Base-by-base conservation (phyloP, 1,284 basidiomycete genomes). In the Fomitiporia mediterranea region DNA sequence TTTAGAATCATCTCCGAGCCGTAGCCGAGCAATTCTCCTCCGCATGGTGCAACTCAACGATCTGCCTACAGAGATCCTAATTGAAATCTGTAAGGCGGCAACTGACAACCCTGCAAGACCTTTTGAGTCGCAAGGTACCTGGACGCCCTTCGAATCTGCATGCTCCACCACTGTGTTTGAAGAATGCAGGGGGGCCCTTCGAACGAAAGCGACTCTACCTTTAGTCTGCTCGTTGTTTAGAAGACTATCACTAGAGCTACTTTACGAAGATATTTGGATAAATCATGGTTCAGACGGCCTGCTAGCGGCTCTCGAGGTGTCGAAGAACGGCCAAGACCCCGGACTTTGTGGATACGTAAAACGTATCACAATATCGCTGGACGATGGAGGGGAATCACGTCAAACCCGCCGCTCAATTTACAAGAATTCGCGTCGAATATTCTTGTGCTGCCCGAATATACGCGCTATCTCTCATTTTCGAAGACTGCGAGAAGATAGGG, bases 211-310 rank as follows among this genome's bases (percentile, higher is more conserved):
- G 5, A 5, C 54, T 15, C 30, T 50, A 15, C 35, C 42, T 35
- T 21, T 47, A 28, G 44, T 37, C 5, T 49, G 54, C 32, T 39
- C 15, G 13, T 21, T 19, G 8, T 50, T 48, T 19, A 49, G 47
- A 17, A 3, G 13, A 11, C 46, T 55, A 15, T 35, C 43, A 9
- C 4, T 49, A 11, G 30, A 25, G 19, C 28, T 55, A 21, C 25
- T 55, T 15, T 50, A 55, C 46, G 54, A 55, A 37, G 30, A 50
- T 27, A 39, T 49, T 21, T 55, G 54, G 54, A 28, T 50, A 27
- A 6, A 28, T 9, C 54, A 55, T 38, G 54, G 54, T 8, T 48
- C 54, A 11, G n/a, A 5, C 17, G 46, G 38, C 1, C 54, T 55
- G 4, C 28, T 42, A 17, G 37, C 28, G 5, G 4, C 37, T 2